Evolutionary conservation across 371 early-diverging fungal genomes (phyloP), one percentile per base, ranked within the genome.

Genomic region (Mucor piriformis): DNA sequence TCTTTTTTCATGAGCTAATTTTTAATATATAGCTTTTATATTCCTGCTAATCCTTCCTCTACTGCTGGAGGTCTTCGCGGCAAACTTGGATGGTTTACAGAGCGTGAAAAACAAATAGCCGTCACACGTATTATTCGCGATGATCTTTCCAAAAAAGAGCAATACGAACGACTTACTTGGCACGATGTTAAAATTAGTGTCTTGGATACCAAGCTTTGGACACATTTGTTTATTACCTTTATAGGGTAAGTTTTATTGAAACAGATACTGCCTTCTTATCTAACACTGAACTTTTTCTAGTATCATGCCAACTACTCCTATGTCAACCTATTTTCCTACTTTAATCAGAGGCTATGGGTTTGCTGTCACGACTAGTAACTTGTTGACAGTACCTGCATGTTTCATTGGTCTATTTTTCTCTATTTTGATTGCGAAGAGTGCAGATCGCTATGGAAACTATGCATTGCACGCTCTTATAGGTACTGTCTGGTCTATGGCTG

Each of bases 111-210:
- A 16, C 59, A 73, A 43, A 83, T 83, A 54, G 83, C 83, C 15
- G 74, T 83, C 10, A 83, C 83, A 6, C 71, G 83, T 6, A 50
- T 85, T 6, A 77, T 85, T 25, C 74, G 79, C 8, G 85, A 83
- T 53, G 83, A 83, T 46, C 49, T 70, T 38, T 66, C 68, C 54
- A 79, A 85, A 48, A 66, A 67, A 4, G 81, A 69, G 2, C 77
- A 77, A 37, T 44, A 77, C 33, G 20, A 49, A 5, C 59, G 32
- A 10, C 35, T 74, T n/a, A 69, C 61, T 8, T 60, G 57, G 61
- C 51, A 74, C 52, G 73, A 79, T n/a, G 59, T 53, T 51, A 73
- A 70, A 40, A 57, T 68, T 4, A 43, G 61, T 8, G 67, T 84
- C 3, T 35, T 61, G 3, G 73, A 74, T 56, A 74, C 73, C n/a